phyloP scores from a whole-genome alignment of 495 filamentous ascomycete species.

The Penicillium malachiteum region DNA sequence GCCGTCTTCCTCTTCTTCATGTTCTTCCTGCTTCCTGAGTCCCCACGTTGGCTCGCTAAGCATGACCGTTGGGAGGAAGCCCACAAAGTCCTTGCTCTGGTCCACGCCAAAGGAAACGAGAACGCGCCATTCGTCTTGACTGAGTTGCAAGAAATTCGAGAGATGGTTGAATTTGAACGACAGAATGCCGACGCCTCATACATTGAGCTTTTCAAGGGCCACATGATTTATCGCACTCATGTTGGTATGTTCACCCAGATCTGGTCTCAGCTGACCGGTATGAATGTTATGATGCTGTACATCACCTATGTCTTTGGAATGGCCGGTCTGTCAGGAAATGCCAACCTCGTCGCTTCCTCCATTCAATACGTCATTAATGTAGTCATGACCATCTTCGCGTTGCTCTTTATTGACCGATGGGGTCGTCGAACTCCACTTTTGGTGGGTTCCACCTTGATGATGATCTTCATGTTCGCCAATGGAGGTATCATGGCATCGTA shows the following conservation, averaged over 20 bases:
- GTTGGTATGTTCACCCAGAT: conserved; percentile 79
- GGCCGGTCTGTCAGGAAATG: conserved; percentile 59
- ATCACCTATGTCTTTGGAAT: conserved; percentile 69
- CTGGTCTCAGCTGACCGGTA: conserved; percentile 81
- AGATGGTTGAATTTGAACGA: conserved; percentile 69
- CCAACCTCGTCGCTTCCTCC: conserved; percentile 61
- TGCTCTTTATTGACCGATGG: conserved; percentile 62
- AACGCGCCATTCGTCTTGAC: conserved; percentile 58
- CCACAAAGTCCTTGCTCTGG: conserved; percentile 56
- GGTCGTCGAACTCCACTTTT: conserved; percentile 64
- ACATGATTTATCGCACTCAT: conserved; percentile 73
- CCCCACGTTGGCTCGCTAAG: conserved; percentile 71
- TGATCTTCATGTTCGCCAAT: conserved; percentile 66
- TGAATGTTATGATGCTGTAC: conserved; percentile 82
- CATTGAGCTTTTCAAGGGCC: conserved; percentile 64
- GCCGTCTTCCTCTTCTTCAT: conserved; percentile 60
- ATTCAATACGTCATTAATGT: conserved; percentile 73
- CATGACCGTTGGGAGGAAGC: conserved; percentile 71
- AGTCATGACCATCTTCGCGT: conserved; percentile 51
- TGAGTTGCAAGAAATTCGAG: conserved; percentile 70
- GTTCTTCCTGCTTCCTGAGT: conserved; percentile 65
- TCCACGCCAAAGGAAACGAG: conserved; percentile 63
- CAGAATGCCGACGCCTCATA: conserved; percentile 61
- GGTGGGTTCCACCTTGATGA: conserved; percentile 65
- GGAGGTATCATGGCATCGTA: conserved; percentile 62